Evolutionary conservation across 2,329 filamentous ascomycete species (phyloP).

Genomic region (Colletotrichum lupini): DNA sequence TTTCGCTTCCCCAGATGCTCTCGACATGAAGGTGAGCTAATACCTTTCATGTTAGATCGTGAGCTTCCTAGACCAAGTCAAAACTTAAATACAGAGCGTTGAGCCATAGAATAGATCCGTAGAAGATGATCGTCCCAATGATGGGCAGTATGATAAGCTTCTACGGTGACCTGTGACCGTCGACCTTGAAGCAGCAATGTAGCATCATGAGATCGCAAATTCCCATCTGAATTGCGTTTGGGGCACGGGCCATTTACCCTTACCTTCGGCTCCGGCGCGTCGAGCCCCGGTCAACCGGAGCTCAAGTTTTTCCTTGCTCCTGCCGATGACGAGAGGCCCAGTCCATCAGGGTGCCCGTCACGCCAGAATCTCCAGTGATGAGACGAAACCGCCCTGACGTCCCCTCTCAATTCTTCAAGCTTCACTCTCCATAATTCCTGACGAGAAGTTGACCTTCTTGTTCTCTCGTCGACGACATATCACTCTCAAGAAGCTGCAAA

Average conservation of each 20-base stretch:
- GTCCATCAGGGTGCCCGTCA: conserved; percentile 33
- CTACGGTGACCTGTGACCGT: no score
- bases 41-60: background rate
- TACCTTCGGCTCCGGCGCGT: conserved; percentile 3
- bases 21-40: background rate
- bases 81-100: no score
- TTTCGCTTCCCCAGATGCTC: conserved; percentile 1
- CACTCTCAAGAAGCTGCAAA: background rate
- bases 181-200: background rate
- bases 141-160: background rate
- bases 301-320: conserved; percentile 27
- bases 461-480: background rate
- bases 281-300: background rate
- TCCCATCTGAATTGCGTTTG: background rate
- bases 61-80: no score
- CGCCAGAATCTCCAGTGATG: conserved; percentile 26
- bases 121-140: background rate
- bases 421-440: background rate
- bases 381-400: conserved; percentile 21
- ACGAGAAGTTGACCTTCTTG: background rate
- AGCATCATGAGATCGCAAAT: background rate
- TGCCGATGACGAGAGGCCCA: background rate
- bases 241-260: background rate
- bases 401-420: conserved; percentile 1
- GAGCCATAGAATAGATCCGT: fast-evolving